phyloP scores from a whole-genome alignment of 148 eudicot genomes.

The Chenopodium quinoa region DNA sequence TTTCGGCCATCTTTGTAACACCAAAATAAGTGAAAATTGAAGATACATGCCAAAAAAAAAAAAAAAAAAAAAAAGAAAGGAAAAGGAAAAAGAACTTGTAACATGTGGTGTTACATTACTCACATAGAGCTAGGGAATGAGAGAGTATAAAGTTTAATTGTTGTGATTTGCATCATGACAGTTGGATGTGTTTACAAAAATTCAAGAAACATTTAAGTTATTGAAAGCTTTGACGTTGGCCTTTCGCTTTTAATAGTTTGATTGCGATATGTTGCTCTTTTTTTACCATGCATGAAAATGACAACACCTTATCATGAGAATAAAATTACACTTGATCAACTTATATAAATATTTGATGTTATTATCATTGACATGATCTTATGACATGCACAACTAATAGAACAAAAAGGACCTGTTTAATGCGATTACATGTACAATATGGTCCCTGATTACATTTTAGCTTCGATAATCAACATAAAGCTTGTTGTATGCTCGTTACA shows the following conservation, averaged over 20 bases:
- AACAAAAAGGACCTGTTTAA: not conserved
- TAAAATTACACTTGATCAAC: not conserved
- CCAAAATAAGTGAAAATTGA: too few relatives aligned
- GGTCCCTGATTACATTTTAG: not conserved
- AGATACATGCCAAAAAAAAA: too few relatives aligned
- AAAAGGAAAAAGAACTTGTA: too few relatives aligned
- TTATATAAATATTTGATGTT: not conserved
- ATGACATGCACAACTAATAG: not conserved
- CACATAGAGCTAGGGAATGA: too few relatives aligned
- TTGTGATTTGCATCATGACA: conserved; percentile 17
- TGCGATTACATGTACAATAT: not conserved
- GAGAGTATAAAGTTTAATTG: not conserved
- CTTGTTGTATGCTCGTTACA: too few relatives aligned
- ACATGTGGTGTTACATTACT: too few relatives aligned
- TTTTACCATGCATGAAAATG: not conserved
- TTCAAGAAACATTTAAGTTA: conserved; percentile 7
- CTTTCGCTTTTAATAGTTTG: not conserved
- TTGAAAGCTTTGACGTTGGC: not conserved
- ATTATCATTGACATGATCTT: not conserved
- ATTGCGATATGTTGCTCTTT: not conserved
- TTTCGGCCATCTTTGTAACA: too few relatives aligned
- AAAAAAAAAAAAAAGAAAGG: too few relatives aligned
- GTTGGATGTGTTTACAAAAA: conserved; percentile 9
- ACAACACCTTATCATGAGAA: not conserved
- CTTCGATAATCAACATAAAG: not conserved